Conservation (phyloP, 2,329 filamentous ascomycete species). For the Karstenula rhodostoma region DNA sequence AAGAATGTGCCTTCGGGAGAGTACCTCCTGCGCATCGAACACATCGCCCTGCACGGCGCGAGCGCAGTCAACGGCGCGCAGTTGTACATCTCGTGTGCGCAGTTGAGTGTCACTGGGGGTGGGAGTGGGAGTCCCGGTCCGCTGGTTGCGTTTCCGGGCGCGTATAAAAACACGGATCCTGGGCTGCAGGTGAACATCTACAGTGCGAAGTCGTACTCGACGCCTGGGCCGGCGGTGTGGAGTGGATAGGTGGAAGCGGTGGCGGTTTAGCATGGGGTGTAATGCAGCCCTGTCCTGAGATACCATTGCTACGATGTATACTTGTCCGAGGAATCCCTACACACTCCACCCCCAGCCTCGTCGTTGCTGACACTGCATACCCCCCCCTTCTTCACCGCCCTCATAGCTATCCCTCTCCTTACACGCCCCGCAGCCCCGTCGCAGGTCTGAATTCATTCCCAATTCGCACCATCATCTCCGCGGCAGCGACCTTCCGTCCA, state of each 20-base stretch:
- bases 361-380: conserved; percentile 21
- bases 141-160: conserved; percentile 49
- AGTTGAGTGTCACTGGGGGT: conserved; percentile 49
- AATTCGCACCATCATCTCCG: conserved; percentile 58
- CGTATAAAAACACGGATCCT: conserved; percentile 11
- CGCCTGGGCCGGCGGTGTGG: no score
- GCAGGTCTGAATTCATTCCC: conserved; percentile 51
- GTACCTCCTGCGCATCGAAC: conserved; percentile 34
- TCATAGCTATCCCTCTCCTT: conserved; percentile 48
- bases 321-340: neutral
- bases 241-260: no score
- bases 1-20: conserved; percentile 46
- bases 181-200: conserved; percentile 9
- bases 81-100: conserved; percentile 54
- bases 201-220: no score
- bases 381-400: conserved; percentile 53
- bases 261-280: no score
- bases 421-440: conserved; percentile 49
- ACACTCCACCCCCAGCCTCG: neutral
- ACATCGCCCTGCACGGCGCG: conserved; percentile 35
- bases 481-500: conserved; percentile 53
- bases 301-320: no score
- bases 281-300: no score
- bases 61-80: conserved; percentile 36
- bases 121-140: conserved; percentile 37